Evolutionary conservation across 345 rosid species (phyloP).

Genomic region (Clarkia xantiana): DNA sequence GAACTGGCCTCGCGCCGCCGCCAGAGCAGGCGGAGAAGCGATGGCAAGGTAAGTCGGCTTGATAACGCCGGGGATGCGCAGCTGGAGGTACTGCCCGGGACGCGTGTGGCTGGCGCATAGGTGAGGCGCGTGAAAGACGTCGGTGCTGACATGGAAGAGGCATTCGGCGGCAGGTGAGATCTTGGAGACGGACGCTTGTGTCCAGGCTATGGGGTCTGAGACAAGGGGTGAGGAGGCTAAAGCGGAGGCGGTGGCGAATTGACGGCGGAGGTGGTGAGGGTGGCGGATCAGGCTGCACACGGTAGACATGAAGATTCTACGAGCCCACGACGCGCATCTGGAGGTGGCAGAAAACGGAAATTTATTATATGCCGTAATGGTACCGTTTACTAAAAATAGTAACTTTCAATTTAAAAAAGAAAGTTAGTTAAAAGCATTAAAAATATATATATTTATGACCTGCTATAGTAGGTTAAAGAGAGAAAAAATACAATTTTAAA

Average conservation of each 20-base stretch:
- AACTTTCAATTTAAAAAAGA: too few relatives aligned
- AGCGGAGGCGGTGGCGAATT: conserved; percentile 27
- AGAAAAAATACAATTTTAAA: too few relatives aligned
- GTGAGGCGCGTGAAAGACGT: conserved; percentile 63
- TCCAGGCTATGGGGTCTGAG: conserved; percentile 64
- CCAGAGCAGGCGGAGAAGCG: conserved; percentile 67
- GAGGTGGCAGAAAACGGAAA: too few relatives aligned
- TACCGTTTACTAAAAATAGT: too few relatives aligned
- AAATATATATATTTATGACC: too few relatives aligned
- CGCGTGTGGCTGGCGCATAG: conserved; percentile 45
- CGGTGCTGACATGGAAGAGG: conserved; percentile 67
- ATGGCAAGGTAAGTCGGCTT: conserved; percentile 78
- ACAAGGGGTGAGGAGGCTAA: conserved; percentile 44
- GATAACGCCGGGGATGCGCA: conserved; percentile 48
- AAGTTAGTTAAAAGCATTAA: too few relatives aligned
- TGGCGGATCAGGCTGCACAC: conserved; percentile 10
- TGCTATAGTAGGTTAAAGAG: too few relatives aligned
- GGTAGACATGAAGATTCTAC: conserved; percentile 33
- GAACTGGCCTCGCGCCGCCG: conserved; percentile 45
- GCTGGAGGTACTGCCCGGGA: conserved; percentile 89
- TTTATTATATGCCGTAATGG: too few relatives aligned
- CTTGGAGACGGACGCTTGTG: conserved; percentile 45
- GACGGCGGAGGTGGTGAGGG: conserved; percentile 14
- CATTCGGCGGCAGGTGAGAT: conserved; percentile 66
- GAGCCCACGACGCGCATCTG: too few relatives aligned